phyloP scores from a whole-genome alignment of 345 rosid species.

The Populus deltoides region DNA sequence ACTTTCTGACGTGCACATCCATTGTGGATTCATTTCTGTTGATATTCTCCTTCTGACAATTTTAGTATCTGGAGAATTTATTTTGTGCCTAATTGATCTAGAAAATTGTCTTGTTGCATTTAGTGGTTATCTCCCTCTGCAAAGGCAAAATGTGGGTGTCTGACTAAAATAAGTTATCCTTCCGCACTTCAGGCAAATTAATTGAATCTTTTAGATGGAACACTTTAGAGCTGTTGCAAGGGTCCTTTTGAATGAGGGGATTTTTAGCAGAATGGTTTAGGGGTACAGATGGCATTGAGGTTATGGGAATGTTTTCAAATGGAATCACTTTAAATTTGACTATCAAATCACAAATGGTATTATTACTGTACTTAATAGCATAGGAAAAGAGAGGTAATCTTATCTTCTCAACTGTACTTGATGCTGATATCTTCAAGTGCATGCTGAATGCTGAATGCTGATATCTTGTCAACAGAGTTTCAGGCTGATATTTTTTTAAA shows the following conservation, averaged over 20 bases:
- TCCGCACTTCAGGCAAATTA: background rate
- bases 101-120: background rate
- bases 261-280: background rate
- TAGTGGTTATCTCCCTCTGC: background rate
- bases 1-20: background rate
- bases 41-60: background rate
- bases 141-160: background rate
- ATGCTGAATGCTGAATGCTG: background rate
- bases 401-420: background rate
- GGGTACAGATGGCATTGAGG: background rate
- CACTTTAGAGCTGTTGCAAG: background rate
- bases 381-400: background rate
- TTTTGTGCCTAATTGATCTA: background rate
- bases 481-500: background rate
- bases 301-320: background rate
- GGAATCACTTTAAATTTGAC: background rate
- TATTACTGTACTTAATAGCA: background rate
- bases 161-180: background rate
- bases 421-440: background rate
- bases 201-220: background rate
- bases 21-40: background rate
- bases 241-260: background rate
- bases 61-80: background rate
- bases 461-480: background rate
- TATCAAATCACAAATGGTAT: background rate